Percentiles rank a stretch among this genome's conserved stretches.
phyloP scores from a whole-genome alignment of 805 yeast species.

The Candida ortonii region DNA sequence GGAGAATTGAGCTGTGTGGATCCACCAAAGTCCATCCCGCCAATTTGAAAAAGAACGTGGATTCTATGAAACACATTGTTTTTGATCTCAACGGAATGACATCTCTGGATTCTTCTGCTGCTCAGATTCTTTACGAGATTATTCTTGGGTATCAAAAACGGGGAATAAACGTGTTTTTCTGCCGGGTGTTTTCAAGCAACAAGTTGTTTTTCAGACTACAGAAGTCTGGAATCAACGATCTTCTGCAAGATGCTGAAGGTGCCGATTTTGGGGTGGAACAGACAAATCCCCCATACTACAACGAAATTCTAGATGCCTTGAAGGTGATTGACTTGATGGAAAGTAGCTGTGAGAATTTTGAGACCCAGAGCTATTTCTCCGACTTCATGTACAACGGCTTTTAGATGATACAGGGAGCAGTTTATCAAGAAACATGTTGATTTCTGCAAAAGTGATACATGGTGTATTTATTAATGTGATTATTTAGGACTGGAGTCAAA shows the following conservation, averaged over 20 bases:
- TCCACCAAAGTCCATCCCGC: slow-evolving; percentile 76
- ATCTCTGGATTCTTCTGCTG: slow-evolving; percentile 74
- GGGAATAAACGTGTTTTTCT: slow-evolving; percentile 55
- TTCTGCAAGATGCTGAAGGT: slow-evolving; percentile 29
- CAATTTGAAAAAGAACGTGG: slow-evolving; percentile 28
- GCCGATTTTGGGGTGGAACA: slow-evolving; percentile 31
- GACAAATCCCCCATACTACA: slow-evolving; percentile 40
- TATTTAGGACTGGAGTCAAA: too few relatives aligned
- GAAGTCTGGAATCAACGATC: slow-evolving; percentile 52
- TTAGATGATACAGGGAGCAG: neutral
- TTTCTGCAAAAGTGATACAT: neutral
- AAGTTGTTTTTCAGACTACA: slow-evolving; percentile 48
- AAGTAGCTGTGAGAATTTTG: slow-evolving; percentile 18
- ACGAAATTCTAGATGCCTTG: slow-evolving; percentile 58
- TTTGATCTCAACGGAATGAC: slow-evolving; percentile 84
- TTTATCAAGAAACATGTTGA: neutral
- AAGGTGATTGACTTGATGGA: slow-evolving; percentile 40
- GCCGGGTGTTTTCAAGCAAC: slow-evolving; percentile 52
- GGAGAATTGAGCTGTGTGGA: slow-evolving; percentile 74
- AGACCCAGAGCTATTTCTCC: slow-evolving; percentile 16
- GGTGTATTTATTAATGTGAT: neutral
- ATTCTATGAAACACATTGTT: slow-evolving; percentile 52
- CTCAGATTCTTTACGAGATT: slow-evolving; percentile 66
- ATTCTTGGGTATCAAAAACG: slow-evolving; percentile 52
- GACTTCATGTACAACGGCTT: slow-evolving; percentile 13